Percentiles rank a stretch among this genome's conserved stretches.
These are phyloP conservation scores for Microstegium vimineum DNA, from an alignment of 176 grass and related monocot species.

Conservation along the genomic window DNA sequence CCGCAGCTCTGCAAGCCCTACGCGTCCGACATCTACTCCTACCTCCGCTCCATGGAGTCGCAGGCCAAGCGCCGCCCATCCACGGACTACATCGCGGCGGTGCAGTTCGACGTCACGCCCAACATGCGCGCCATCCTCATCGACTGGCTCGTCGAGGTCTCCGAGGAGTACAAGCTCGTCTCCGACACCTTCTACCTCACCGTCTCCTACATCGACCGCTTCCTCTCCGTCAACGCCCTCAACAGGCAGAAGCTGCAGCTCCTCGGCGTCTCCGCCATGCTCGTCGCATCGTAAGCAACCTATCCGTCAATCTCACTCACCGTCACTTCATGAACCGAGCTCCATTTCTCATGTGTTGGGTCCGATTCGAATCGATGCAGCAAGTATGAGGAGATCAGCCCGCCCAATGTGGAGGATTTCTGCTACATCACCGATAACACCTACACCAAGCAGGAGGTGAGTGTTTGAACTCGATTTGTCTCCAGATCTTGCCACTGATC, in stretches of 20 bases:
- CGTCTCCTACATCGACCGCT: slow-evolving; percentile 61
- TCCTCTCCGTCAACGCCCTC: slow-evolving; percentile 43
- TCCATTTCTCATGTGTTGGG: not conserved
- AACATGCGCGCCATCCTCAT: slow-evolving; percentile 66
- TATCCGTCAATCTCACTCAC: not conserved
- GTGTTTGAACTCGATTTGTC: not conserved
- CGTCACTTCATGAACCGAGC: not conserved
- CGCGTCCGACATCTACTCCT: slow-evolving; percentile 65
- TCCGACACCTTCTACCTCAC: slow-evolving; percentile 72
- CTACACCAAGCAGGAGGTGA: slow-evolving; percentile 54
- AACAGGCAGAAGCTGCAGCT: slow-evolving; percentile 53
- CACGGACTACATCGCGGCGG: slow-evolving; percentile 45
- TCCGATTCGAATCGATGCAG: slow-evolving; percentile 28
- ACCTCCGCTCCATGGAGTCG: slow-evolving; percentile 75
- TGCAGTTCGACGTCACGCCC: slow-evolving; percentile 51
- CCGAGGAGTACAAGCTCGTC: slow-evolving; percentile 62
- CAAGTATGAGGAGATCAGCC: slow-evolving; percentile 70
- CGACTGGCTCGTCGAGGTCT: slow-evolving; percentile 85
- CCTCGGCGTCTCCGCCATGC: slow-evolving; percentile 62
- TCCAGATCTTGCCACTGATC: not conserved
- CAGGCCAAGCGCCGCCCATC: slow-evolving; percentile 37
- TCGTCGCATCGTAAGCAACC: slow-evolving; percentile 63
- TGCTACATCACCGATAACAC: slow-evolving; percentile 71
- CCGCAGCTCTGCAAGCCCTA: slow-evolving; percentile 49
- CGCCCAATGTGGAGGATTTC: slow-evolving; percentile 65